phyloP scores from a whole-genome alignment of 345 rosid species.

The Hibiscus tridactylites region DNA sequence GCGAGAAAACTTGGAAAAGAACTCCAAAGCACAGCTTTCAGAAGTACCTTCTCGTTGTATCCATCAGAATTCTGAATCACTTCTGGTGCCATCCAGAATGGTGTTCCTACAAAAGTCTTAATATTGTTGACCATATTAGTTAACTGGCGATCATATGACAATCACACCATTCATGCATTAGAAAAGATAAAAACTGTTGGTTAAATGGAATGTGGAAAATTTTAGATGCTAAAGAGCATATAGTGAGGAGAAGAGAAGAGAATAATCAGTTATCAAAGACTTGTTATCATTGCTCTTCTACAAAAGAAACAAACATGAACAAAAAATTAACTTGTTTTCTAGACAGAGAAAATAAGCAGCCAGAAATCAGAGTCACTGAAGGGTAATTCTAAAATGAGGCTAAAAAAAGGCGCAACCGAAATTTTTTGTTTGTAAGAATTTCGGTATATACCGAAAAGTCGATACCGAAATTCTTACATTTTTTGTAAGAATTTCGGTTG shows the following conservation, averaged over 20 bases:
- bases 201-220: not conserved
- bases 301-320: not conserved
- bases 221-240: not conserved
- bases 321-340: not conserved
- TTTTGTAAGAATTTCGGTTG: too few relatives aligned
- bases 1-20: slow-evolving; percentile 8
- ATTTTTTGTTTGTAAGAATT: too few relatives aligned
- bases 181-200: not conserved
- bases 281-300: not conserved
- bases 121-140: slow-evolving; percentile 38
- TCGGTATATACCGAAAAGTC: too few relatives aligned
- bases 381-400: not conserved
- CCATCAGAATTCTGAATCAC: slow-evolving; percentile 99
- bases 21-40: not conserved
- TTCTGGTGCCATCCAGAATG: slow-evolving; percentile 99
- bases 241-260: not conserved
- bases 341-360: not conserved
- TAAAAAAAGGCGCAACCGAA: too few relatives aligned
- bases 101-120: slow-evolving; percentile 99
- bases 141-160: slow-evolving; percentile 4
- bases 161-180: slow-evolving; percentile 3
- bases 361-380: not conserved
- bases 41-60: slow-evolving; percentile 84
- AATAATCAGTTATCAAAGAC: not conserved
- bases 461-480: too few relatives aligned